These are phyloP conservation scores for Aspergillus mulundensis DNA, from an alignment of 495 filamentous ascomycete species.

Conservation along the genomic window DNA sequence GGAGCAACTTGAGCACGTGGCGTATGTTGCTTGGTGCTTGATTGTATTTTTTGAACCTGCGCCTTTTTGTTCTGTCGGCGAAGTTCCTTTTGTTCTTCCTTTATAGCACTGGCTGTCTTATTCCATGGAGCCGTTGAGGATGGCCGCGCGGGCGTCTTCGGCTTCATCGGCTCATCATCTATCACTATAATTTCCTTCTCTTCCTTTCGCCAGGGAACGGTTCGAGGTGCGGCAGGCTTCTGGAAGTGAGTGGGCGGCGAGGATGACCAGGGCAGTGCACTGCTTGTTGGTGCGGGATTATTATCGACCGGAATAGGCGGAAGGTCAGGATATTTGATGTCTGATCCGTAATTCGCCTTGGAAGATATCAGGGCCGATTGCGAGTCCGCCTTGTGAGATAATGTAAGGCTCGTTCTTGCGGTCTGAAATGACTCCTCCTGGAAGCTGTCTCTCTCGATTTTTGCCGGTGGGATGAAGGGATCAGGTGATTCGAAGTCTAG, in stretches of 20 bases:
- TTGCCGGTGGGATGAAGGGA: slow-evolving; percentile 24
- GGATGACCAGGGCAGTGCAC: slow-evolving; percentile 60
- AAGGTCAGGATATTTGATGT: slow-evolving; percentile 40
- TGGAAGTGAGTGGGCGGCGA: slow-evolving; percentile 52
- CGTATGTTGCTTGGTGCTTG: slow-evolving; percentile 13
- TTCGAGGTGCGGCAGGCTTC: slow-evolving; percentile 47
- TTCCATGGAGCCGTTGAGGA: slow-evolving; percentile 63
- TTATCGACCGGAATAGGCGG: slow-evolving; percentile 35
- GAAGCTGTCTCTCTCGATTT: slow-evolving; percentile 10
- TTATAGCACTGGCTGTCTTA: slow-evolving; percentile 72
- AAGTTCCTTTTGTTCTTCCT: slow-evolving; percentile 74
- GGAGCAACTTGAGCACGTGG: slow-evolving; percentile 43
- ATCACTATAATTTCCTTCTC: slow-evolving; percentile 14
- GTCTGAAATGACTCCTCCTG: slow-evolving; percentile 21
- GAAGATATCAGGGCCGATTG: slow-evolving; percentile 1
- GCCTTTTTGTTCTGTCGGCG: slow-evolving; percentile 56
- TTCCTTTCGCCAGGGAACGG: slow-evolving; percentile 49
- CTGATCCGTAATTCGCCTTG: slow-evolving; percentile 14
- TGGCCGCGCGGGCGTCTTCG: slow-evolving; percentile 33
- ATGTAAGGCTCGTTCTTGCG: slow-evolving; percentile 18
- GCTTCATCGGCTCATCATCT: slow-evolving; percentile 31
- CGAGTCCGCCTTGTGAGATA: slow-evolving; percentile 5
- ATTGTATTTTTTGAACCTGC: slow-evolving; percentile 28
- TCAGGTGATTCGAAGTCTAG: slow-evolving; percentile 43
- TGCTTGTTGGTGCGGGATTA: slow-evolving; percentile 42